phyloP scores from a whole-genome alignment of 225 moss, liverwort and hornwort genomes.

The Marchantia paleacea region DNA sequence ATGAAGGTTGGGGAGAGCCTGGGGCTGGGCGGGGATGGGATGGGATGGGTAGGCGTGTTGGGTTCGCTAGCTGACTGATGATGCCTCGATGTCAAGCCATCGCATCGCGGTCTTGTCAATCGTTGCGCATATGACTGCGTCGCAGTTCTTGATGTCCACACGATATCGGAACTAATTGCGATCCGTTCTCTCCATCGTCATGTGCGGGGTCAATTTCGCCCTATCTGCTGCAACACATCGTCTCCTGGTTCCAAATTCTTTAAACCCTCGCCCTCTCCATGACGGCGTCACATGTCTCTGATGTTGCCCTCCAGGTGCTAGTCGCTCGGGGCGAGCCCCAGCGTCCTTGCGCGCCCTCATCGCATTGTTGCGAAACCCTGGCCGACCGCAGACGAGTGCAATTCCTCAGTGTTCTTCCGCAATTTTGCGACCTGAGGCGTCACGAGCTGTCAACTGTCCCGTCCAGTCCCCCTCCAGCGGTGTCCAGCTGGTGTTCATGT shows the following conservation, averaged over 20 bases:
- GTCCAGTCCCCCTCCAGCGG: background rate
- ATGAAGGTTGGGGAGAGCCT: background rate
- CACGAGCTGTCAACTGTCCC: background rate
- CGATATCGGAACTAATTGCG: background rate
- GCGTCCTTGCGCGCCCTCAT: too few relatives aligned
- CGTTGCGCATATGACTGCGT: background rate
- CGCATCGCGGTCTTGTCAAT: background rate
- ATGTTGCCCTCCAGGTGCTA: too few relatives aligned
- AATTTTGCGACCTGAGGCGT: background rate
- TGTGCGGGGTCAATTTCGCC: background rate
- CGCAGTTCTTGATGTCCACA: background rate
- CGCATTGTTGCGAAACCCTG: background rate
- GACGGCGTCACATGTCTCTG: too few relatives aligned
- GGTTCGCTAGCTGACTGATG: background rate
- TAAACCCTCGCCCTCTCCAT: constrained; percentile 1
- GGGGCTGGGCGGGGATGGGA: background rate
- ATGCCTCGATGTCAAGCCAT: background rate
- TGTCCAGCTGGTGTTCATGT: background rate
- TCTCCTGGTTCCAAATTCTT: background rate
- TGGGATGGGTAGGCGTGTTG: too few relatives aligned
- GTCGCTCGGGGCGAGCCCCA: too few relatives aligned
- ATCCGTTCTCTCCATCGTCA: background rate
- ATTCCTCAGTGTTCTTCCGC: background rate
- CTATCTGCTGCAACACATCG: too few relatives aligned
- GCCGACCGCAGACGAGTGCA: background rate